Evolutionary conservation across 2,329 filamentous ascomycete species (phyloP).

Genomic region (Ophiocordyceps camponoti-floridani): DNA sequence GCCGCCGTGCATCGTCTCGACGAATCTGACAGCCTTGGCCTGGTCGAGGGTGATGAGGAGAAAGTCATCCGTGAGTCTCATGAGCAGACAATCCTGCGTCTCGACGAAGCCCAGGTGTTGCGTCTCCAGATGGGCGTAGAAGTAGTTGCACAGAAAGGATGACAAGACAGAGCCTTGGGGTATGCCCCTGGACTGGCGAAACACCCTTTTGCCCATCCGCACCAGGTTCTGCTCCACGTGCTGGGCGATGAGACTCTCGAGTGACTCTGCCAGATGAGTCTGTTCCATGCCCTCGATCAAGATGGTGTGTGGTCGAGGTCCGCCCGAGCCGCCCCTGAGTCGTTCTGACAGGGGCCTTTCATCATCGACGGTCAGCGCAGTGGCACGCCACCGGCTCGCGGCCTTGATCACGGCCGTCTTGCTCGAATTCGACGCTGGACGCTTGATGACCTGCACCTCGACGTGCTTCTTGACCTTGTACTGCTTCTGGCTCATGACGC

Average conservation of each 20-base stretch:
- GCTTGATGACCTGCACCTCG: constrained; percentile 40
- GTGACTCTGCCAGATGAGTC: constrained; percentile 33
- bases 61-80: constrained; percentile 86
- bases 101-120: constrained; percentile 50
- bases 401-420: constrained; percentile 12
- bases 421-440: constrained; percentile 5
- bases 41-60: constrained; percentile 62
- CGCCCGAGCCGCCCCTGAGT: constrained; percentile 20
- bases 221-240: constrained; percentile 79
- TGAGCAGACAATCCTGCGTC: constrained; percentile 39
- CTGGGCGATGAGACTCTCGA: constrained; percentile 55
- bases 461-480: constrained; percentile 63
- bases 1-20: constrained; percentile 64
- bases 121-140: constrained; percentile 75
- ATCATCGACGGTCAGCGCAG: constrained; percentile 26
- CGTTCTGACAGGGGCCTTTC: constrained; percentile 24
- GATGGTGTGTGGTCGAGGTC: constrained; percentile 45
- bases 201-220: constrained; percentile 75
- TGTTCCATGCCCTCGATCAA: constrained; percentile 55
- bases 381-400: constrained; percentile 31
- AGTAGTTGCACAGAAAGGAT: constrained; percentile 79
- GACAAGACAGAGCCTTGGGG: constrained; percentile 87
- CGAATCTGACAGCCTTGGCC: constrained; percentile 50
- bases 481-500: constrained; percentile 31
- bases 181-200: constrained; percentile 75